Base-by-base conservation (phyloP, 169 alveolate genomes). In the Blepharisma undulans region DNA sequence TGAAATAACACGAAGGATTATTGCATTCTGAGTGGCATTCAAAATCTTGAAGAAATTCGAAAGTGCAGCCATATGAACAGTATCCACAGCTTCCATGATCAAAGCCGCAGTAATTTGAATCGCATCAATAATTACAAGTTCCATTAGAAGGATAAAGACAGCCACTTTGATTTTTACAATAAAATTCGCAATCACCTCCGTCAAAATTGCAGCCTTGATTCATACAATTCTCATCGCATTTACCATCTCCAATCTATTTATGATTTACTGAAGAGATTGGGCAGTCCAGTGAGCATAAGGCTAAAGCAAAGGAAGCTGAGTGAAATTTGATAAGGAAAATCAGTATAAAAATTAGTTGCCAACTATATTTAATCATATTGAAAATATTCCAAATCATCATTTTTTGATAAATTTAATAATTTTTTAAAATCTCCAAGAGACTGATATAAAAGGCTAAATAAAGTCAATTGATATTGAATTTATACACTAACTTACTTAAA, bases 1-100 rank as follows among this genome's bases (percentile, higher is more conserved):
- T 7, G 19, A 27, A 79, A n/a, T 33, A 14, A n/a, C 87, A 79
- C 12, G 16, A 25, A 12, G 87, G 16, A 32, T 2, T 79, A 79
- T 79, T 79, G 48, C 87, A 79, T 16, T 27, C 87, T 0, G 10
- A 12, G 7, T 79, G 76, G 76, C 87, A 79, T 10, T 10, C 66
- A 4, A 12, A 25, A 32, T 79, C 76, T 79, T 79, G 74, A 30
- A 79, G 66, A 32, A 78, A 22, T n/a, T 78, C 86, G 14, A 78
- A 32, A 6, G 60, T 78, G 66, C 87, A 79, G 14, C 87, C 87
- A n/a, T 27, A 10, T 2, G 87, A 25, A 21, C 87, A 79, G 16
- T 79, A 29, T 14, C 87, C 36, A 79, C 87, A 79, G 19, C 25
- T 76, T 33, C 87, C 87, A 29, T 32, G 30, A 10, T 79, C 87